These are phyloP conservation scores for Pezicula rhizophila DNA, from an alignment of 2,329 filamentous ascomycete genomes.

Conservation along the genomic window DNA sequence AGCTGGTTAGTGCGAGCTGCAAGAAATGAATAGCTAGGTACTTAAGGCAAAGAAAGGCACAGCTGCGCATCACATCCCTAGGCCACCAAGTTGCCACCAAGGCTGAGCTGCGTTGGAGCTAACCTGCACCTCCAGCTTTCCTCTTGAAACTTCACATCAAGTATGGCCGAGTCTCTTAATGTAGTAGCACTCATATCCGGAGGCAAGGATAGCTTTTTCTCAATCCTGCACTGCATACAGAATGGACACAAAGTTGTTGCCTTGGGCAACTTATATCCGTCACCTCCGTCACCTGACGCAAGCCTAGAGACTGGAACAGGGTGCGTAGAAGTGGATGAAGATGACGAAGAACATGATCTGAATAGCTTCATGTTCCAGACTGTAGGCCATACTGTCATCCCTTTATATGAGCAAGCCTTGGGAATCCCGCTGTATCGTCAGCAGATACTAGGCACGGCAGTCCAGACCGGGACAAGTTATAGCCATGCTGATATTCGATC, in stretches of 20 bases:
- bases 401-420: conserved; percentile 75
- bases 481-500: conserved; percentile 4
- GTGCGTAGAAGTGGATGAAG: conserved; percentile 3
- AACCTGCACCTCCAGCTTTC: conserved; percentile 6
- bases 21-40: too few species aligned
- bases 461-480: conserved; percentile 70
- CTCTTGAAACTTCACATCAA: too few species aligned
- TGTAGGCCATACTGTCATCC: conserved; percentile 80
- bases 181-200: conserved; percentile 93
- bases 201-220: conserved; percentile 95
- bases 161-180: conserved; percentile 49
- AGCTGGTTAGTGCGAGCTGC: too few species aligned
- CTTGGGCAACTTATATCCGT: conserved; percentile 79
- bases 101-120: conserved; percentile 1
- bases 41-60: too few species aligned
- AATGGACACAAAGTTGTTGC: conserved; percentile 84
- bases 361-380: conserved; percentile 99
- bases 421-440: conserved; percentile 78
- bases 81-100: too few species aligned
- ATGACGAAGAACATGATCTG: conserved; percentile 56
- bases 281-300: conserved; percentile 12
- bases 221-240: conserved; percentile 79
- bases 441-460: conserved; percentile 65
- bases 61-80: too few species aligned
- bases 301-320: not conserved